Percentiles rank a stretch among this genome's conserved stretches.
Evolutionary conservation across 1,139 yeast genomes (phyloP).

Genomic region (Debaryomyces coudertii): DNA sequence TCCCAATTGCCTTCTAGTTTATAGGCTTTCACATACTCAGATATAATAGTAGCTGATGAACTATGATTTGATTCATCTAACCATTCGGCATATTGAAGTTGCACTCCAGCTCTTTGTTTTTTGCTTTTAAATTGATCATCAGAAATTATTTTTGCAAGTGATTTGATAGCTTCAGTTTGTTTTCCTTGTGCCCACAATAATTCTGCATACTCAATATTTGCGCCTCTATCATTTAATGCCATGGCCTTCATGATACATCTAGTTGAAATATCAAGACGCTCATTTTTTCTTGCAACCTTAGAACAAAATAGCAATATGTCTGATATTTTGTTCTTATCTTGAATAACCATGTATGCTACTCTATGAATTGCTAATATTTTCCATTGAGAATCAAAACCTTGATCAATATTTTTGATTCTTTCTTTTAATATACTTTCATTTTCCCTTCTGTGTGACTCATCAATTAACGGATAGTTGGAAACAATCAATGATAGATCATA

Average conservation of each 20-base stretch:
- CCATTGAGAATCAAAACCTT: constrained; percentile 66
- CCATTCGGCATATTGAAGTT: constrained; percentile 86
- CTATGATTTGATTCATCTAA: constrained; percentile 84
- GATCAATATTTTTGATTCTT: constrained; percentile 56
- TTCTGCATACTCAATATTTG: constrained; percentile 81
- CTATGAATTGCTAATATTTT: constrained; percentile 60
- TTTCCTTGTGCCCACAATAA: constrained; percentile 91
- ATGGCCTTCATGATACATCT: constrained; percentile 72
- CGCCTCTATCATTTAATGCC: constrained; percentile 49
- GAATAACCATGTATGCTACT: constrained; percentile 52
- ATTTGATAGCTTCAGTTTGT: constrained; percentile 79
- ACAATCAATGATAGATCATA: constrained; percentile 58
- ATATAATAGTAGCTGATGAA: constrained; percentile 71
- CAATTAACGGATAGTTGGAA: constrained; percentile 15
- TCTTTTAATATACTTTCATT: constrained; percentile 30
- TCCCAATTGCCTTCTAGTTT: constrained; percentile 68
- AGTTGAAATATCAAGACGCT: constrained; percentile 74
- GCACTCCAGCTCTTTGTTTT: constrained; percentile 50
- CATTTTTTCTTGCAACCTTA: constrained; percentile 66
- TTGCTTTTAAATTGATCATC: constrained; percentile 21
- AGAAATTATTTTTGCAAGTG: constrained; percentile 49
- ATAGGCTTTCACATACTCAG: constrained; percentile 66
- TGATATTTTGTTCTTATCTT: constrained; percentile 34
- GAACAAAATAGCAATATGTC: constrained; percentile 65
- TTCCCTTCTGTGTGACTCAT: constrained; percentile 17